Conservation (phyloP, 108 stramenopile species). For the Epipyxis sp. region DNA sequence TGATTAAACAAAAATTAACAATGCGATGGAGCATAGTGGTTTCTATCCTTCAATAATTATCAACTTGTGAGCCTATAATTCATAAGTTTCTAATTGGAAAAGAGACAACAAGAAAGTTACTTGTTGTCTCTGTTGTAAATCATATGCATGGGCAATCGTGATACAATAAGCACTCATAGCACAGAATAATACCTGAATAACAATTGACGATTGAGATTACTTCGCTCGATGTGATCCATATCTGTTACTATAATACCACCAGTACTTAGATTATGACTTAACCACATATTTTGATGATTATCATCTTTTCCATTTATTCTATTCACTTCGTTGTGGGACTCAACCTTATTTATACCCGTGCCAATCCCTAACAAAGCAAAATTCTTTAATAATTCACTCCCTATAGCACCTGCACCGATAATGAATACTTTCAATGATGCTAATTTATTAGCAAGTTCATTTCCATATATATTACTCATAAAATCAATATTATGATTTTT, state of each 20-base stretch:
- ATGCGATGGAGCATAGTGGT: too few species aligned
- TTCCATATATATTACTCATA: slow-evolving; percentile 6
- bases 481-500: not conserved
- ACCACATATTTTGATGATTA: not conserved
- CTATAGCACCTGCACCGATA: slow-evolving; percentile 47
- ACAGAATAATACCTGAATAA: slow-evolving; percentile 45
- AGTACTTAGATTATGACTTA: not conserved
- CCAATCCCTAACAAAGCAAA: slow-evolving; percentile 42
- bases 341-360: not conserved
- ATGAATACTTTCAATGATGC: slow-evolving; percentile 22
- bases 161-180: too few species aligned
- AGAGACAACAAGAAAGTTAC: too few species aligned
- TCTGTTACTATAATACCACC: slow-evolving; percentile 35
- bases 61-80: too few species aligned
- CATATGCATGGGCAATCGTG: too few species aligned
- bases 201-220: slow-evolving; percentile 49
- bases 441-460: slow-evolving; percentile 12
- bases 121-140: too few species aligned
- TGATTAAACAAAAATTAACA: too few species aligned
- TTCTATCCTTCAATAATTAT: too few species aligned
- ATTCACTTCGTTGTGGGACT: not conserved
- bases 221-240: slow-evolving; percentile 42
- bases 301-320: not conserved
- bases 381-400: slow-evolving; percentile 47
- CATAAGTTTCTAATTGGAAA: too few species aligned